phyloP scores from a whole-genome alignment of 176 grass and related monocot genomes.

The Ananas comosus region DNA sequence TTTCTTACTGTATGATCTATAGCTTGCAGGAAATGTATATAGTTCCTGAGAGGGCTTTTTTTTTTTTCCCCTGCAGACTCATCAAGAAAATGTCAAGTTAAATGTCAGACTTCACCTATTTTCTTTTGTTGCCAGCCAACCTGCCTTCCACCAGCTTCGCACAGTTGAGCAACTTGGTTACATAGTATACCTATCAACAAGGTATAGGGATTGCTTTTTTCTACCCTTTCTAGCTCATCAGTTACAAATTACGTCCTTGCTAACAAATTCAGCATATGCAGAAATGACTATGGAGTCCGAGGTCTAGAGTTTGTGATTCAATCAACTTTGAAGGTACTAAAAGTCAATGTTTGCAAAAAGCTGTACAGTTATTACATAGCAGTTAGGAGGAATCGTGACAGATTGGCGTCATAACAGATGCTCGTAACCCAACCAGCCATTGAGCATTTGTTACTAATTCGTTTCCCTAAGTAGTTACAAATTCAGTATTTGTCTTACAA shows the following conservation, averaged over 20 bases:
- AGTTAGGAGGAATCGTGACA: too few species aligned
- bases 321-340: conserved; percentile 69
- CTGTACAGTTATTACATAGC: too few species aligned
- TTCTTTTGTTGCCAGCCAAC: conserved; percentile 61
- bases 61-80: conserved; percentile 33
- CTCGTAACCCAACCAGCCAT: too few species aligned
- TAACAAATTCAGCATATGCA: conserved; percentile 19
- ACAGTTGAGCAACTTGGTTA: conserved; percentile 96
- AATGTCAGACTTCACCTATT: conserved; percentile 76
- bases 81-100: conserved; percentile 60
- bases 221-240: conserved; percentile 6
- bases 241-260: not conserved
- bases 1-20: too few species aligned
- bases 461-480: too few species aligned
- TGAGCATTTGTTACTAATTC: too few species aligned
- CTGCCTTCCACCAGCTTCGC: conserved; percentile 80
- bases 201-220: conserved; percentile 28
- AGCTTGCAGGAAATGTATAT: too few species aligned
- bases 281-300: conserved; percentile 49
- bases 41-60: too few species aligned
- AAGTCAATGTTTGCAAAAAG: not conserved
- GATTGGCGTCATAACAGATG: too few species aligned
- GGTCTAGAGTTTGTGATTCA: conserved; percentile 70
- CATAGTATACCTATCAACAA: conserved; percentile 51
- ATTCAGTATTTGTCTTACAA: too few species aligned